Evolutionary conservation across 805 yeast species (phyloP).

Genomic region (Starmerella riodocensis): DNA sequence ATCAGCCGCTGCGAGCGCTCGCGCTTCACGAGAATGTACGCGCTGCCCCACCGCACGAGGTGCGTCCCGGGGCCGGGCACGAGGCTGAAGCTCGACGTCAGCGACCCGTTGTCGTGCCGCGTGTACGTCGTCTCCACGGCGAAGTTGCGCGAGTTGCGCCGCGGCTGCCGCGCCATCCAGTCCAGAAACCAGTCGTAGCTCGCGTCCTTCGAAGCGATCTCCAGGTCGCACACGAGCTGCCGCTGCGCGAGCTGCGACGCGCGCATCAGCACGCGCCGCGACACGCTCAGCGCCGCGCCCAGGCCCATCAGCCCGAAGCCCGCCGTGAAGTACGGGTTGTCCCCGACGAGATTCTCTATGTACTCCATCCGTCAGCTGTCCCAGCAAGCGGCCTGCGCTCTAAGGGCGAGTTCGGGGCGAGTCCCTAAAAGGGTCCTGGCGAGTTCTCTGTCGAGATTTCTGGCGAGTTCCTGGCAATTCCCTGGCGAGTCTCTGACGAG

Average conservation of each 20-base stretch:
- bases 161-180: slow-evolving; percentile 83
- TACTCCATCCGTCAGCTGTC: slow-evolving; percentile 6
- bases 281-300: slow-evolving; percentile 77
- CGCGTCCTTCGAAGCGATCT: slow-evolving; percentile 84
- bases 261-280: slow-evolving; percentile 53
- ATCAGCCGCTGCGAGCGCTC: slow-evolving; percentile 82
- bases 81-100: slow-evolving; percentile 70
- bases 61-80: slow-evolving; percentile 98
- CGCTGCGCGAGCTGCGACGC: slow-evolving; percentile 60
- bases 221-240: slow-evolving; percentile 78
- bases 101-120: slow-evolving; percentile 88
- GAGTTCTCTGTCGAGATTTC: too few species aligned
- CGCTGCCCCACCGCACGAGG: slow-evolving; percentile 69
- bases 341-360: slow-evolving; percentile 28
- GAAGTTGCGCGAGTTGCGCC: slow-evolving; percentile 65
- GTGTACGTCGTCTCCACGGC: slow-evolving; percentile 77
- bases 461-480: too few species aligned
- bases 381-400: too few species aligned
- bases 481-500: too few species aligned
- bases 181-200: slow-evolving; percentile 89
- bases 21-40: slow-evolving; percentile 75
- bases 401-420: too few species aligned
- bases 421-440: too few species aligned
- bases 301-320: slow-evolving; percentile 95
- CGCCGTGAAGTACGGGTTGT: slow-evolving; percentile 94